A percentile compares a stretch with the other conserved stretches of the same genome.
phyloP scores from a whole-genome alignment of 2,329 filamentous ascomycete genomes.

The Fusarium camptoceras region DNA sequence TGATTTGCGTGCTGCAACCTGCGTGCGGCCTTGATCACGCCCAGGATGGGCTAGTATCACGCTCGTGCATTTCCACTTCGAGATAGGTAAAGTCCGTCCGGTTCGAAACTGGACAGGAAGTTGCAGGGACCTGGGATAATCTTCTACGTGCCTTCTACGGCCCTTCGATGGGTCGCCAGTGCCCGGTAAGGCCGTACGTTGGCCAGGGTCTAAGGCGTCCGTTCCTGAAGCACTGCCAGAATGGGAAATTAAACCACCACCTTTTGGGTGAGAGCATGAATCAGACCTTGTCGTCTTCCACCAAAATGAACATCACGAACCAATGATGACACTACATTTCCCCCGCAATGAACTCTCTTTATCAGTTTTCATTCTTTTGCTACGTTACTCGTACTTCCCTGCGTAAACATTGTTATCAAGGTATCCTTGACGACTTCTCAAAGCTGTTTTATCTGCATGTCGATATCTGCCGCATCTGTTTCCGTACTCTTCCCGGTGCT shows the following conservation, averaged over 20 bases:
- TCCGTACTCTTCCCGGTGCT: conserved; percentile 26
- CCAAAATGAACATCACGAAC: conserved; percentile 43
- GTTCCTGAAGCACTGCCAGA: conserved; percentile 37
- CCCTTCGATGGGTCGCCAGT: conserved; percentile 41
- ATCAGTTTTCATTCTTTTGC: conserved; percentile 19
- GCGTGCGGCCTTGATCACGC: conserved; percentile 40
- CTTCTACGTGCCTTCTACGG: conserved; percentile 41
- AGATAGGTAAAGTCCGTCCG: conserved; percentile 31
- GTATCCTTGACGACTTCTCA: conserved; percentile 20
- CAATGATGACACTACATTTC: conserved; percentile 37
- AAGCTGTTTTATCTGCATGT: conserved; percentile 17
- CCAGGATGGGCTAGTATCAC: conserved; percentile 40
- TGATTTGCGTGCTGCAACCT: conserved; percentile 31
- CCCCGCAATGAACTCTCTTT: conserved; percentile 38
- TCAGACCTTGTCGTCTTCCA: conserved; percentile 33
- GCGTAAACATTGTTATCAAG: background rate
- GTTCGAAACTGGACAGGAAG: conserved; percentile 35
- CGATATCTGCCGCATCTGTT: conserved; percentile 20
- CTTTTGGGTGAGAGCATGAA: conserved; percentile 32
- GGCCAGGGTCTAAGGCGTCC: conserved; percentile 33
- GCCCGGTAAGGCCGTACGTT: conserved; percentile 43
- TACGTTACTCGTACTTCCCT: conserved; percentile 29
- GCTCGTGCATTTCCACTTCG: conserved; percentile 36
- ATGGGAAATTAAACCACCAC: conserved; percentile 45
- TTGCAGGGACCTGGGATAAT: conserved; percentile 14